These are phyloP conservation scores for Erigeron philadelphicus DNA, from an alignment of 140 eudicot genomes.

Conservation along the genomic window DNA sequence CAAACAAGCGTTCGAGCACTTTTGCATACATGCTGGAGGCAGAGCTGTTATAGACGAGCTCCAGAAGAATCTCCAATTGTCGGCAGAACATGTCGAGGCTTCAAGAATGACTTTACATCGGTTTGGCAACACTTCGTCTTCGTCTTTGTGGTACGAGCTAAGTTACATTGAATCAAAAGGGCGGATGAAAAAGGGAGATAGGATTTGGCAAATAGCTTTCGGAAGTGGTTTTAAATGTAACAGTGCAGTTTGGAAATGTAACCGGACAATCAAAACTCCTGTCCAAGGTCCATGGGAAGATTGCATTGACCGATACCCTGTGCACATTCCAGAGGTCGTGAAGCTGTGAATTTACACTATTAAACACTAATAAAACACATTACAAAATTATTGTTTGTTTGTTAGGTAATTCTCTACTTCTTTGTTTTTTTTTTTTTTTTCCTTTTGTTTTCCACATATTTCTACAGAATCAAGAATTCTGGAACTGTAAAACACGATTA, in stretches of 20 bases:
- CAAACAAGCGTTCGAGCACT: conserved; percentile 48
- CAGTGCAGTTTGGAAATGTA: conserved; percentile 55
- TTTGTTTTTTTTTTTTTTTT: not conserved
- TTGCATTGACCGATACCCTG: conserved; percentile 48
- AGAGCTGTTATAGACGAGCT: conserved; percentile 52
- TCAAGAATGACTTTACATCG: conserved; percentile 53
- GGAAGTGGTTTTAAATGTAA: conserved; percentile 61
- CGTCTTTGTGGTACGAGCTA: conserved; percentile 49
- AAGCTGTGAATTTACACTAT: conserved; percentile 36
- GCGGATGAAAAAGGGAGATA: conserved; percentile 50
- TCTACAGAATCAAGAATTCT: conserved; percentile 25
- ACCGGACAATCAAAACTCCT: conserved; percentile 31
- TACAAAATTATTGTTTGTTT: conserved; percentile 7
- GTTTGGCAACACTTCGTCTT: conserved; percentile 53
- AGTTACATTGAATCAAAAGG: conserved; percentile 50
- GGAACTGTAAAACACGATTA: conserved; percentile 26
- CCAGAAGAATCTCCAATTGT: conserved; percentile 45
- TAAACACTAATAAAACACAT: conserved; percentile 24
- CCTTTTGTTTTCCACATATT: conserved; percentile 9
- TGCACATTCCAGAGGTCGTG: conserved; percentile 46
- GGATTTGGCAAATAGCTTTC: conserved; percentile 55
- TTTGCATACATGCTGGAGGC: conserved; percentile 59
- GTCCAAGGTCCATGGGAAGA: conserved; percentile 42
- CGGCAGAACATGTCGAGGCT: conserved; percentile 50
- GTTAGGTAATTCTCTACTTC: not conserved